Percentiles rank a stretch among this genome's conserved stretches.
These are phyloP conservation scores for Bjerkandera adusta DNA, from an alignment of 1,284 basidiomycete genomes.

Conservation along the genomic window DNA sequence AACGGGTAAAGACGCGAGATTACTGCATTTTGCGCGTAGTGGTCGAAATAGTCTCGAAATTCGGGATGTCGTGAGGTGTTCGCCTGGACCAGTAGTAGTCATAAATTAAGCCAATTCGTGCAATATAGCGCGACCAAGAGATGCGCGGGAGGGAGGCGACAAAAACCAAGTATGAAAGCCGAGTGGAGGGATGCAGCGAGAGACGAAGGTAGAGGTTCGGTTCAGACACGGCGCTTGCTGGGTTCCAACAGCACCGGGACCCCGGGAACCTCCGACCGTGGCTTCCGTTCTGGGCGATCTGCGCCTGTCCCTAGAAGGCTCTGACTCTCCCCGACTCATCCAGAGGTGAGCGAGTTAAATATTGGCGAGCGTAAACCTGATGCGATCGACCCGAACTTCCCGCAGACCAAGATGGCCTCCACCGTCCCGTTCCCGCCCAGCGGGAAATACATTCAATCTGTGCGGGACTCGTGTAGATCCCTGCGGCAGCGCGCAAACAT, in stretches of 20 bases:
- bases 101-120: neutral
- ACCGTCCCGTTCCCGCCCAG: conserved; percentile 37
- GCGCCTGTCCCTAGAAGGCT: neutral
- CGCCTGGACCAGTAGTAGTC: conserved; percentile 5
- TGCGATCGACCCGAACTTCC: neutral
- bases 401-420: neutral
- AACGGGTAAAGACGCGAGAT: conserved; percentile 30
- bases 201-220: conserved; percentile 6
- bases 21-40: conserved; percentile 48
- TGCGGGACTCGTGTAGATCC: conserved; percentile 48
- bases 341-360: neutral
- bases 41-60: conserved; percentile 54
- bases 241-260: too few relatives aligned
- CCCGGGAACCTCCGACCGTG: too few relatives aligned
- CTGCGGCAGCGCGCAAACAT: conserved; percentile 41
- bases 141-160: too few relatives aligned
- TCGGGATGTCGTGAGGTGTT: conserved; percentile 38
- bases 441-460: conserved; percentile 45
- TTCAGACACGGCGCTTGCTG: too few relatives aligned
- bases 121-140: neutral
- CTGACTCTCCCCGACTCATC: neutral
- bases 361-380: conserved; percentile 1
- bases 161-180: too few relatives aligned
- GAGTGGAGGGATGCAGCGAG: too few relatives aligned
- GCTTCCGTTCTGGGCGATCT: too few relatives aligned